phyloP scores from a whole-genome alignment of 306 rosid species.

The Dryas drummondii region DNA sequence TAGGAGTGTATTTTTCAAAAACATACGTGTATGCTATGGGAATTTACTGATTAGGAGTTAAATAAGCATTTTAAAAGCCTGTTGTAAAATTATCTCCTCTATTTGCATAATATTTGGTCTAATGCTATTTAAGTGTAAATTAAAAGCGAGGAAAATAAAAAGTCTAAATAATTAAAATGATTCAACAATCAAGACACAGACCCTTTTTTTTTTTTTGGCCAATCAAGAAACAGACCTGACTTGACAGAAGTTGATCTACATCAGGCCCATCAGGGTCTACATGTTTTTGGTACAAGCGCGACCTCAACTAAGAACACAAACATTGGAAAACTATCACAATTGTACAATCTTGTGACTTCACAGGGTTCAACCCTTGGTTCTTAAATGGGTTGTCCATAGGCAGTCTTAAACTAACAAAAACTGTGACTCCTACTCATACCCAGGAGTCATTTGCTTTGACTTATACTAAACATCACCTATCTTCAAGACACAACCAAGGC shows the following conservation, averaged over 20 bases:
- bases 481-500: neutral
- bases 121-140: neutral
- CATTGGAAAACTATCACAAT: neutral
- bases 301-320: neutral
- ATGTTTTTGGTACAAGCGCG: neutral
- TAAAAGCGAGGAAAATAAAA: neutral
- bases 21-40: no score
- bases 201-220: no score
- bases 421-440: neutral
- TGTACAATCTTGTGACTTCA: neutral
- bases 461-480: neutral
- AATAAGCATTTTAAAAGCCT: neutral
- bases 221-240: neutral
- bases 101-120: neutral
- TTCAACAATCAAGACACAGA: neutral
- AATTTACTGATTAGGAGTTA: no score
- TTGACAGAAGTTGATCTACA: neutral
- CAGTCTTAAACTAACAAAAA: neutral
- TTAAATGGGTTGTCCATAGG: neutral
- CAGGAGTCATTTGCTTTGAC: neutral
- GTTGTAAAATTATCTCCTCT: no score
- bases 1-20: no score
- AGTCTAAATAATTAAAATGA: neutral
- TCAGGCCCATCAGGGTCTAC: neutral
- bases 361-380: neutral